Base-by-base conservation (phyloP, 139 green algal genomes). In the Ostreobium quekettii region DNA sequence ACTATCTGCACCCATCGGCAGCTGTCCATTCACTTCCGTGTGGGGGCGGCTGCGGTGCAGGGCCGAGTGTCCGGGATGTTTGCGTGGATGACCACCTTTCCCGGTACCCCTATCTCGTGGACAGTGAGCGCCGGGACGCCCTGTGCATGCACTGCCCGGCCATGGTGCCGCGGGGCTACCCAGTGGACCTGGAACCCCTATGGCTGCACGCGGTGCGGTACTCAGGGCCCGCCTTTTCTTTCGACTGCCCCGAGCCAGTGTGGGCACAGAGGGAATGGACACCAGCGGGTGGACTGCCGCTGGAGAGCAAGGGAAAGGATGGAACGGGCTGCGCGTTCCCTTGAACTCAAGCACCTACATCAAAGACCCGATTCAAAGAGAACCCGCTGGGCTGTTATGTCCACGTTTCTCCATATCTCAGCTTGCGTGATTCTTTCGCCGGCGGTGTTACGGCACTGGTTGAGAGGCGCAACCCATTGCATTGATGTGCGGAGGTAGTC, bases 171-270 rank as follows among this genome's bases (percentile, higher is more conserved):
- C 47, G 57, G 38, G 71, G 72, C 53, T 85, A 85, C 67, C 77
- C 77, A 24, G 76, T 85, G 24, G 83, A 85, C 65, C 67, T 83
- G 61, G 68, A 92, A 76, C 69, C 72, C 1, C 71, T 93, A 46
- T 95, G 81, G 85, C 76, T 95, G 62, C 87, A 93, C 56, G 85
- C 86, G 5, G 36, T 66, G 1, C 47, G 30, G n/a, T 95, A 90
- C 67, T 60, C 47, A 6, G 63, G 67, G 36, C 47, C 60, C 22
- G 67, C 70, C 6, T 85, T 76, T 71, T 61, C 37, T 1, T 90
- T 86, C 60, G 11, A 37, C 0, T 64, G 67, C n/a, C 60, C 76
- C 28, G 59, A 66, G 56, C 83, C 83, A 6, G 64, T 36, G 4
- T 89, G 83, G 83, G 83, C 83, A n/a, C n/a, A n/a, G n/a, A n/a